These are phyloP conservation scores for Tetradesmus lagerheimii DNA, from an alignment of 139 green algal genomes.

Conservation along the genomic window DNA sequence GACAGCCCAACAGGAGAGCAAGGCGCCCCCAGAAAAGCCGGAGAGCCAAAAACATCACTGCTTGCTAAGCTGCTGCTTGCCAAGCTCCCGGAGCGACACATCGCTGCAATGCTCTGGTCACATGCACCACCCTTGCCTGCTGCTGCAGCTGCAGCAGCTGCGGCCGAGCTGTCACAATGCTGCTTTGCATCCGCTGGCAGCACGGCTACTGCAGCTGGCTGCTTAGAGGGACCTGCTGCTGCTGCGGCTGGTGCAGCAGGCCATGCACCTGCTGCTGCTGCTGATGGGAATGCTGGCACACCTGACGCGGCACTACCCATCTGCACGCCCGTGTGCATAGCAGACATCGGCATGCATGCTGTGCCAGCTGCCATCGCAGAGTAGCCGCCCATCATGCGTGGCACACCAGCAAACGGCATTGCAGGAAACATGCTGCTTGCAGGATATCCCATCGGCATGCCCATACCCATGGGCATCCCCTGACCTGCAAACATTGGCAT, in stretches of 20 bases:
- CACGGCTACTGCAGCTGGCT: neutral
- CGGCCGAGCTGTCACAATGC: neutral
- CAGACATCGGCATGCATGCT: neutral
- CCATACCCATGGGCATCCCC: neutral
- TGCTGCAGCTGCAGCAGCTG: neutral
- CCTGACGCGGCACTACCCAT: neutral
- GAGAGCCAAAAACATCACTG: neutral
- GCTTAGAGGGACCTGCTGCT: neutral
- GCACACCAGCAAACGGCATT: neutral
- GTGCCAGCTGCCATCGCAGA: neutral
- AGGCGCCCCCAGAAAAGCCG: neutral
- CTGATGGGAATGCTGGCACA: neutral
- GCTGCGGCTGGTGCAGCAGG: neutral
- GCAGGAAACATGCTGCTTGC: neutral
- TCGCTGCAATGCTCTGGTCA: neutral
- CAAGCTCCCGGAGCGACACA: neutral
- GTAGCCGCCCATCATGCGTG: neutral
- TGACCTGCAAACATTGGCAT: slow-evolving; percentile 6
- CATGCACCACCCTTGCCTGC: neutral
- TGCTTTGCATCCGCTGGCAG: neutral
- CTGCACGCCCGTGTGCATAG: neutral
- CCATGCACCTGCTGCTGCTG: neutral
- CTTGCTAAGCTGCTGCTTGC: neutral
- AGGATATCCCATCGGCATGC: neutral
- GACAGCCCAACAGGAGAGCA: neutral